These are phyloP conservation scores for Agrocybe chaxingu DNA, from an alignment of 768 basidiomycete genomes.

Conservation along the genomic window DNA sequence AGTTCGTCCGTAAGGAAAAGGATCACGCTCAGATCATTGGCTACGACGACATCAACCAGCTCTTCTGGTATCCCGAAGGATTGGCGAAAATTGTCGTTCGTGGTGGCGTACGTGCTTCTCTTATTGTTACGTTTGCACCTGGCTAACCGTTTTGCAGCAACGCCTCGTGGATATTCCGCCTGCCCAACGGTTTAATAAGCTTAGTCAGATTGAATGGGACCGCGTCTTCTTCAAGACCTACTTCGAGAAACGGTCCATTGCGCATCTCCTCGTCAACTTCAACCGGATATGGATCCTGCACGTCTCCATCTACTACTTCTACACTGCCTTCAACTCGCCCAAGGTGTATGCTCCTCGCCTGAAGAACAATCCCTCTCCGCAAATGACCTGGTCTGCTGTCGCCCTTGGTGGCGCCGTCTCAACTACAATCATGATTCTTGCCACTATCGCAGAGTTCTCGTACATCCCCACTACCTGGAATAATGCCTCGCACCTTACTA, in stretches of 20 bases:
- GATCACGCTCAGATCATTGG: constrained; percentile 96
- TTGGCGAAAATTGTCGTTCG: constrained; percentile 86
- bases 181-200: constrained; percentile 89
- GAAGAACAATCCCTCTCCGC: constrained; percentile 65
- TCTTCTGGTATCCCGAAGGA: constrained; percentile 99
- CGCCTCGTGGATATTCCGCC: constrained; percentile 91
- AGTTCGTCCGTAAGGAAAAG: constrained; percentile 90
- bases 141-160: constrained; percentile 44
- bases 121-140: neutral
- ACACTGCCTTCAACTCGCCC: constrained; percentile 96
- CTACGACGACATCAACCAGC: constrained; percentile 99
- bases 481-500: constrained; percentile 95
- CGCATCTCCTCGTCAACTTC: constrained; percentile 97
- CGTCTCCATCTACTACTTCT: constrained; percentile 92
- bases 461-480: constrained; percentile 99
- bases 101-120: constrained; percentile 64
- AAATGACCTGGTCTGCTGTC: constrained; percentile 94
- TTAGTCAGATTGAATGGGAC: constrained; percentile 91
- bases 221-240: constrained; percentile 99
- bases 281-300: constrained; percentile 99
- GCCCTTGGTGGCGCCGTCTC: constrained; percentile 96
- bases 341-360: constrained; percentile 78
- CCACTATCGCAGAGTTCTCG: constrained; percentile 91
- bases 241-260: constrained; percentile 90
- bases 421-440: constrained; percentile 89